phyloP scores from a whole-genome alignment of 2,329 filamentous ascomycete genomes.

The Sphaerulina vaccinii region DNA sequence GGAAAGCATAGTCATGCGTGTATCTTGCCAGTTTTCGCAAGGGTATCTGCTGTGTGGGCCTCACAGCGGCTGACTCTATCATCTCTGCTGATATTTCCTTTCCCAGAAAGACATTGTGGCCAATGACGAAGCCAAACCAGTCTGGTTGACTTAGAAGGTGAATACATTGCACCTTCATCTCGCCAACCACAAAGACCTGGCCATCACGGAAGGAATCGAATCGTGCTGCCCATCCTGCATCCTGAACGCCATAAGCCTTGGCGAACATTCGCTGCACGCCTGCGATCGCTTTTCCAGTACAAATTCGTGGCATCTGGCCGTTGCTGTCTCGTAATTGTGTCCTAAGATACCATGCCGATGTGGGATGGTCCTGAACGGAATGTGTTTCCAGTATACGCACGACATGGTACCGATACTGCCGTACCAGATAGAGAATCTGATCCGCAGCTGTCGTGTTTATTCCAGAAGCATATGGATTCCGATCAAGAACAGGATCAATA shows the following conservation, averaged over 20 bases:
- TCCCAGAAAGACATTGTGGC: constrained; percentile 43
- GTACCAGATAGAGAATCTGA: constrained; percentile 47
- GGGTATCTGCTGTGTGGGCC: constrained; percentile 5
- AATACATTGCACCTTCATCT: constrained; percentile 47
- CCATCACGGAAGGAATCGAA: constrained; percentile 59
- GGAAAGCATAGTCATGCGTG: constrained; percentile 6
- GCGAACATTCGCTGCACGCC: constrained; percentile 54
- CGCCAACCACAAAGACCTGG: constrained; percentile 54
- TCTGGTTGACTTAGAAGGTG: constrained; percentile 62
- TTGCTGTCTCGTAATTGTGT: constrained; percentile 41
- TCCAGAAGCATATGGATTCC: constrained; percentile 36
- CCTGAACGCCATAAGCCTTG: constrained; percentile 48
- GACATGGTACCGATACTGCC: constrained; percentile 49
- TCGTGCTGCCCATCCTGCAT: constrained; percentile 44
- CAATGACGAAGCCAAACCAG: constrained; percentile 59
- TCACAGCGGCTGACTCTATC: constrained; percentile 4
- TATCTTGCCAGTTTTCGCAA: constrained; percentile 14
- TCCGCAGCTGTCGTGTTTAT: constrained; percentile 57
- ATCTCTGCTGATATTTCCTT: constrained; percentile 19
- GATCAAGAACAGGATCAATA: constrained; percentile 64
- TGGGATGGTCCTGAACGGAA: constrained; percentile 61
- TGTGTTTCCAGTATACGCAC: constrained; percentile 62
- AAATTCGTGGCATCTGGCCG: constrained; percentile 44
- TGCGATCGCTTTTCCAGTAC: constrained; percentile 57
- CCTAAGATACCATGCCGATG: constrained; percentile 59